Evolutionary conservation across 768 basidiomycete genomes (phyloP).

Genomic region (Psilocybe sp.): DNA sequence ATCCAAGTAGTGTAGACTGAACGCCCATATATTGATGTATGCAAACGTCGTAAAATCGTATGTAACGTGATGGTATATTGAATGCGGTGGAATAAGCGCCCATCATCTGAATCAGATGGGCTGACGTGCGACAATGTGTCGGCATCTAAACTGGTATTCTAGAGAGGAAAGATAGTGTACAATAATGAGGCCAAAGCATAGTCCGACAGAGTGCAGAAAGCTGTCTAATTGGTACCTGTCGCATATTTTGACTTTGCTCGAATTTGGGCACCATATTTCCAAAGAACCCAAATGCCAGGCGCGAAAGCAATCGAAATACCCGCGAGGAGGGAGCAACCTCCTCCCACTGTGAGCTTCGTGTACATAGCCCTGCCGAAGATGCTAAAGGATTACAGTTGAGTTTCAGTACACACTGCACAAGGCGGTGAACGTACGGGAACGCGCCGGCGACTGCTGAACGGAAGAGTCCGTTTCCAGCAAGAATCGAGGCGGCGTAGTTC

Average conservation of each 20-base stretch:
- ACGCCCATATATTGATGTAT: too few species aligned
- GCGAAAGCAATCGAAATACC: not conserved
- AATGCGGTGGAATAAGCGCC: too few species aligned
- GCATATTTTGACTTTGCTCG: conserved; percentile 2
- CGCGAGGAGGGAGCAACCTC: conserved; percentile 3
- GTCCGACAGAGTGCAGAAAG: too few species aligned
- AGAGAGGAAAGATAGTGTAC: too few species aligned
- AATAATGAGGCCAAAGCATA: too few species aligned
- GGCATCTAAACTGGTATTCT: too few species aligned
- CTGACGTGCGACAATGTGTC: too few species aligned
- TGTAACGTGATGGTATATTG: too few species aligned
- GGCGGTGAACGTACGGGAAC: not conserved
- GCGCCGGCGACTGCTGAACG: not conserved
- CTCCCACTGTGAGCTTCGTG: not conserved
- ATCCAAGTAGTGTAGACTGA: too few species aligned
- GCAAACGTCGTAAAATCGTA: too few species aligned
- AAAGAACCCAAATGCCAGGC: conserved; percentile 3
- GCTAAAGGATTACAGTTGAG: not conserved
- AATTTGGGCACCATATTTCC: not conserved
- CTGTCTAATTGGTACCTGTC: too few species aligned
- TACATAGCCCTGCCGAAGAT: conserved; percentile 1
- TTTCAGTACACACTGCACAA: not conserved
- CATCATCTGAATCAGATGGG: too few species aligned
- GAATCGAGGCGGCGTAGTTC: conserved; percentile 1
- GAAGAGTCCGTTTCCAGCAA: conserved; percentile 3